Conservation (phyloP, 2,329 filamentous ascomycete species). For the Paecilomyces niveus region DNA sequence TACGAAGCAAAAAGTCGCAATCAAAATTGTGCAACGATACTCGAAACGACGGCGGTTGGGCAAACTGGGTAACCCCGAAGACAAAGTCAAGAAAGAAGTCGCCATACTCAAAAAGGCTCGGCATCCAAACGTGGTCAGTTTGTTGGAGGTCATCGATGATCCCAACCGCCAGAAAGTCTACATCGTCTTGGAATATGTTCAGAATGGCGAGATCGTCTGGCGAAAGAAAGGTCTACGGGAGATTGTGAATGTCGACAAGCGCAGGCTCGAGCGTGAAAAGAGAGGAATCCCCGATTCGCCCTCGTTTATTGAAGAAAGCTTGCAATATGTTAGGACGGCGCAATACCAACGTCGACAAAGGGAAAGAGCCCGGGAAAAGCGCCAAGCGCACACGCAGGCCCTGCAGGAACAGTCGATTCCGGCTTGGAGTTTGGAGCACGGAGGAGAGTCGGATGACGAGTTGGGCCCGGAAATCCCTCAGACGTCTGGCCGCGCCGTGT, state of each 20-base stretch:
- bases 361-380: constrained; percentile 54
- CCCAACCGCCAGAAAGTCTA: constrained; percentile 96
- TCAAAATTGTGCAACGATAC: constrained; percentile 96
- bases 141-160: constrained; percentile 96
- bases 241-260: constrained; percentile 75
- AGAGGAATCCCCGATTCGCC: constrained; percentile 70
- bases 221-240: constrained; percentile 78
- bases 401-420: constrained; percentile 49
- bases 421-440: constrained; percentile 80
- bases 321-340: constrained; percentile 33
- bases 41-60: constrained; percentile 91
- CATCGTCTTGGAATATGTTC: constrained; percentile 91
- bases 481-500: constrained; percentile 25
- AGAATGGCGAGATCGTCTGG: constrained; percentile 91
- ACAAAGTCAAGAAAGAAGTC: constrained; percentile 85
- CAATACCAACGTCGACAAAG: constrained; percentile 36
- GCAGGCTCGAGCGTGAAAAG: constrained; percentile 65
- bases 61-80: constrained; percentile 58
- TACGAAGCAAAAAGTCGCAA: constrained; percentile 75
- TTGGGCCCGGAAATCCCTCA: constrained; percentile 1
- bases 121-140: constrained; percentile 91
- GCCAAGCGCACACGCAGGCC: constrained; percentile 51
- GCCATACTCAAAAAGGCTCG: constrained; percentile 97
- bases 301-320: constrained; percentile 37
- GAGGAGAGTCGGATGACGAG: constrained; percentile 53